Evolutionary conservation across 2,329 filamentous ascomycete species (phyloP), one percentile per base, ranked within the genome.

Genomic region (Ophiocordyceps robertsii): DNA sequence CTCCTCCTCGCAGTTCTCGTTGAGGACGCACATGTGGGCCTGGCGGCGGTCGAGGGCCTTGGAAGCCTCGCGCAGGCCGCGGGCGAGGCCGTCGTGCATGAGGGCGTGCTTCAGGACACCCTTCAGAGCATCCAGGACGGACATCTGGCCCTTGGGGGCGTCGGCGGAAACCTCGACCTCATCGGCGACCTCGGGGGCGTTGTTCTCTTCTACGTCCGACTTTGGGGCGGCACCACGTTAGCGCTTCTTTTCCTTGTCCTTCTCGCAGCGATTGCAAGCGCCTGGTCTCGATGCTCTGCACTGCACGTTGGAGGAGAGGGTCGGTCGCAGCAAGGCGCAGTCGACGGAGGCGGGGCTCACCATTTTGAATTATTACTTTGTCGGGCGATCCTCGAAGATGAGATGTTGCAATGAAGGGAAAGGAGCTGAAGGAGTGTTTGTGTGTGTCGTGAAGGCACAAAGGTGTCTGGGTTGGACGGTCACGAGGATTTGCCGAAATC

Each of bases 121-220:
- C 81, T 98, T 98, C 63, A 98, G 84, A 58, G 92, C 92, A 63
- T 98, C 92, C 58, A 95, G 82, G 62, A 96, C 89, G 66, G 85
- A 89, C 89, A 98, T 96, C 77, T 88, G 87, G 63, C 84, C 84
- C 70, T 88, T 86, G 67, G 80, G 80, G 66, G 82, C 83, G 74
- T 95, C 89, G 70, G 84, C 88, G 65, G 83, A 83, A 67, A 95
- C 88, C 73, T 96, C 90, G 70, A 96, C 89, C 77, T 95, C 92
- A 66, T 84, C 79, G 63, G 69, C 67, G 64, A 78, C 88, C 65
- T 85, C 84, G 71, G 85, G 82, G 69, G 82, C 80, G 70, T 79
- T 83, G 72, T 82, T 88, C 84, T 96, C 90, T 95, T 96, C 92
- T 96, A 90, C 90, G 88, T 96, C 90, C 88, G 90, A 96, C 92